These are phyloP conservation scores for Didymella lethalis DNA, from an alignment of 2,329 filamentous ascomycete species.

Conservation along the genomic window DNA sequence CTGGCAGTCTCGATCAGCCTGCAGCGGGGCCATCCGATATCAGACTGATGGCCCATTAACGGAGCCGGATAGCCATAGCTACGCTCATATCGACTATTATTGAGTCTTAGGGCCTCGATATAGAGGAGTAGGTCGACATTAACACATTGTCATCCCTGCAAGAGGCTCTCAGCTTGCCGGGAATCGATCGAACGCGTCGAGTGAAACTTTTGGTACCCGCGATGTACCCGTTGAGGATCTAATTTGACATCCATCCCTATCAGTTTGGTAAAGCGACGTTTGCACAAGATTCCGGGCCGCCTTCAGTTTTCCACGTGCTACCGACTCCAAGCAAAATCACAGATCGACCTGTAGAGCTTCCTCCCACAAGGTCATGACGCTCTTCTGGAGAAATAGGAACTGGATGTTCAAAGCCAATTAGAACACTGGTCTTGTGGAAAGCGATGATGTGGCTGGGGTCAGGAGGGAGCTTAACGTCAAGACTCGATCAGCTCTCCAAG, in stretches of 20 bases:
- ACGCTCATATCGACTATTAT: background rate
- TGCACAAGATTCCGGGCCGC: background rate
- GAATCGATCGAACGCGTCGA: background rate
- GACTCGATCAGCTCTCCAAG: too few relatives aligned
- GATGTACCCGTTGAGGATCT: background rate
- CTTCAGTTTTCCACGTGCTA: background rate
- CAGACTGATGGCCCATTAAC: background rate
- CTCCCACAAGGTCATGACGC: background rate
- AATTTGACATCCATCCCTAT: background rate
- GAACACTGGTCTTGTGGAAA: background rate
- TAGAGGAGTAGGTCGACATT: background rate
- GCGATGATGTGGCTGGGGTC: too few relatives aligned
- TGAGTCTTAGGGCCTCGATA: background rate
- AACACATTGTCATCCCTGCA: background rate
- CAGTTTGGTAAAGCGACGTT: background rate
- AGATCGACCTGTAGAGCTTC: background rate
- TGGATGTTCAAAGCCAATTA: background rate
- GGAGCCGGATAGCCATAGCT: background rate
- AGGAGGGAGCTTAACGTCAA: too few relatives aligned
- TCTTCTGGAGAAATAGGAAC: background rate
- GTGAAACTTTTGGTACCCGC: background rate
- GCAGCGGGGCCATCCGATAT: background rate
- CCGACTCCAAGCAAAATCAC: background rate
- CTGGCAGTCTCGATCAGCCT: background rate
- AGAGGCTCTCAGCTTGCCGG: background rate